Percentiles rank a stretch among this genome's conserved stretches.
Conservation (phyloP, 352 stramenopile species). For the Phytophthora sansomeana region DNA sequence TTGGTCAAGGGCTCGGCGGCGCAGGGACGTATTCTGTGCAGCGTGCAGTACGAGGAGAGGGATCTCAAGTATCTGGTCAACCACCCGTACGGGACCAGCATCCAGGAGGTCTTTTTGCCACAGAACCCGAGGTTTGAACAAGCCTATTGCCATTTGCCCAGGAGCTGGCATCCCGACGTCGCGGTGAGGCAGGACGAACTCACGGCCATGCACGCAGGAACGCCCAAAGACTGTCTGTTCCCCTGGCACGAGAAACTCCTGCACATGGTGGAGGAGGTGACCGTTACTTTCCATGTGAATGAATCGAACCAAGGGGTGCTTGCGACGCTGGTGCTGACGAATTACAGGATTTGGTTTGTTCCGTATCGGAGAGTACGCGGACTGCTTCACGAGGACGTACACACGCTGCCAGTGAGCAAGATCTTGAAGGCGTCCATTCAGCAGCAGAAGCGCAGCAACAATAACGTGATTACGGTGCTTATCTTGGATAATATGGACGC, state of each 20-base stretch:
- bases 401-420: constrained; percentile 82
- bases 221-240: constrained; percentile 79
- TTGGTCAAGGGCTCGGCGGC: constrained; percentile 69
- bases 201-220: constrained; percentile 66
- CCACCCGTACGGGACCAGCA: constrained; percentile 73
- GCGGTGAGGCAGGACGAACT: constrained; percentile 72
- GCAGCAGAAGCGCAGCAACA: constrained; percentile 86
- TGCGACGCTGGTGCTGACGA: constrained; percentile 81
- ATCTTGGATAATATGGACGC: constrained; percentile 89
- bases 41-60: constrained; percentile 77
- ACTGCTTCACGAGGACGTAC: constrained; percentile 84
- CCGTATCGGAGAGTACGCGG: constrained; percentile 80
- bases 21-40: constrained; percentile 72
- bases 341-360: constrained; percentile 89
- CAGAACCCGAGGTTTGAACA: constrained; percentile 85
- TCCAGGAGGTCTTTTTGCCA: constrained; percentile 83
- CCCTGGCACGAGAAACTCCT: constrained; percentile 86
- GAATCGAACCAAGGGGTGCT: constrained; percentile 87
- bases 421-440: constrained; percentile 81
- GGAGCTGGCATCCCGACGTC: constrained; percentile 84
- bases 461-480: constrained; percentile 75
- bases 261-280: constrained; percentile 89
- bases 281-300: constrained; percentile 90
- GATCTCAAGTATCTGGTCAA: constrained; percentile 75
- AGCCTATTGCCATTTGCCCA: constrained; percentile 75